A percentile compares a stretch with the other conserved stretches of the same genome.
Evolutionary conservation across 192 early-diverging fungal species (phyloP).

Genomic region (Physocladia obscura): DNA sequence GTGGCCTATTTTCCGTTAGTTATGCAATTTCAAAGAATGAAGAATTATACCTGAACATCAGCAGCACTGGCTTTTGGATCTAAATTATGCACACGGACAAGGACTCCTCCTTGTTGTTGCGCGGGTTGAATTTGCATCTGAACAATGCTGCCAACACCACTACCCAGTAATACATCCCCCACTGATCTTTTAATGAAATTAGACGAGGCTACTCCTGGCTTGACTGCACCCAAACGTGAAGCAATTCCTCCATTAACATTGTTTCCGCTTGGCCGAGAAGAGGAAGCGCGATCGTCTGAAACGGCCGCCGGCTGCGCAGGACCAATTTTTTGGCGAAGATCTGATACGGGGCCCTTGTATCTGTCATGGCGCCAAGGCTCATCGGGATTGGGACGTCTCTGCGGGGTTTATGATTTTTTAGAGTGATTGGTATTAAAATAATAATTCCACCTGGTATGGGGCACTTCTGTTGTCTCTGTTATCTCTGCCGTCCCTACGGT

Average conservation of each 20-base stretch:
- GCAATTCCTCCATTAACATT: too few species aligned
- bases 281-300: background rate
- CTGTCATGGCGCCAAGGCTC: conserved; percentile 34
- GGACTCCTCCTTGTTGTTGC: background rate
- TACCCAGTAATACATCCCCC: background rate
- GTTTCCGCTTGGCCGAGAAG: too few species aligned
- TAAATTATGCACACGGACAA: conserved; percentile 17
- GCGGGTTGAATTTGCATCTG: background rate
- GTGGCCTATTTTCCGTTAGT: background rate
- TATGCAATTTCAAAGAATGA: background rate
- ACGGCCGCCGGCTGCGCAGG: background rate
- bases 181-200: background rate
- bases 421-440: background rate
- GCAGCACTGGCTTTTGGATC: conserved; percentile 30
- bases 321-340: conserved; percentile 20
- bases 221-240: background rate
- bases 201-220: background rate
- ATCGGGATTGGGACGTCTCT: conserved; percentile 5
- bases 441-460: too few species aligned
- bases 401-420: background rate
- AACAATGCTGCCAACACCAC: background rate
- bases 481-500: too few species aligned
- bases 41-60: conserved; percentile 21
- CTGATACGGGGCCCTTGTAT: conserved; percentile 18
- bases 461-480: too few species aligned